Percentiles rank a stretch among this genome's conserved stretches.
Conservation (phyloP, 2,329 filamentous ascomycete species). For the Fusarium poae region DNA sequence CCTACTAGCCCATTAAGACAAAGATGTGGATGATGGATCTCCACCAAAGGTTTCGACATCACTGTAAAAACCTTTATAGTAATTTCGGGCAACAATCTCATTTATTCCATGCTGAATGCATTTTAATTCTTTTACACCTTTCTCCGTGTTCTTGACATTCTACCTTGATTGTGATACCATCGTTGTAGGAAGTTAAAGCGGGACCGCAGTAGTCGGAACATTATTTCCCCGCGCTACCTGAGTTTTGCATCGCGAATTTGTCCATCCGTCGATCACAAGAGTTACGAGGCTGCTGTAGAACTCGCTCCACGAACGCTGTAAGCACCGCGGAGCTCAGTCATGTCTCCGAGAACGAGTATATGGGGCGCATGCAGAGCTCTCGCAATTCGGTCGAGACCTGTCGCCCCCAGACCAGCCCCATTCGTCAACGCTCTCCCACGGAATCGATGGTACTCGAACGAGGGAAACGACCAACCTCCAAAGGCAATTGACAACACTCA, state of each 20-base stretch:
- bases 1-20: no score
- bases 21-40: neutral
- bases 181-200: conserved; percentile 35
- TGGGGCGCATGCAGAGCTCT: conserved; percentile 55
- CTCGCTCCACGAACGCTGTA: conserved; percentile 46
- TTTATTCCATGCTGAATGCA: no score
- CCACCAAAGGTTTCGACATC: neutral
- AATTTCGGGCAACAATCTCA: neutral
- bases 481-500: conserved; percentile 42
- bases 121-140: neutral
- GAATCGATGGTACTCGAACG: conserved; percentile 52
- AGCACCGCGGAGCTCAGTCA: conserved; percentile 50
- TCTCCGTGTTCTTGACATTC: neutral
- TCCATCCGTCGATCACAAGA: conserved; percentile 42
- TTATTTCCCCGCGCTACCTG: conserved; percentile 39
- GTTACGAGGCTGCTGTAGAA: conserved; percentile 42
- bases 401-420: conserved; percentile 42
- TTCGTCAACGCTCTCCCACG: conserved; percentile 43
- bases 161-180: neutral
- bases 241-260: conserved; percentile 49
- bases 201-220: conserved; percentile 31
- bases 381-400: conserved; percentile 50
- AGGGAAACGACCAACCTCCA: conserved; percentile 48
- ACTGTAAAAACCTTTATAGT: no score
- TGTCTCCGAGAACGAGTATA: conserved; percentile 53